Percentiles rank a stretch among this genome's conserved stretches.
These are phyloP conservation scores for Talaromyces sp. DNA, from an alignment of 2,329 filamentous ascomycete species.

Conservation along the genomic window DNA sequence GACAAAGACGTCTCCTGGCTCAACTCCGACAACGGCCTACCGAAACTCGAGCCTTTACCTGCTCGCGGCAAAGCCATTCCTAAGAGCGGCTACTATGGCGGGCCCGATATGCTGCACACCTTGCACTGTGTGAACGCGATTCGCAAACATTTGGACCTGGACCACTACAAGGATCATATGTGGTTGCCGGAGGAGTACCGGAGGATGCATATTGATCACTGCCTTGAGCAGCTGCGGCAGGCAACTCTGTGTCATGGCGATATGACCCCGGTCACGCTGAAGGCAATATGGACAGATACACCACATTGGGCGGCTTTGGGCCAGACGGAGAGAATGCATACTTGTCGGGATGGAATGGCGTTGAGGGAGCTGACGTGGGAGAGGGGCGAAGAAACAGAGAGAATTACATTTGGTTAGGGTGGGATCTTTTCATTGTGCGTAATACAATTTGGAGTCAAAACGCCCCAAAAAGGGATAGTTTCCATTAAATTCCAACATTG, in stretches of 20 bases:
- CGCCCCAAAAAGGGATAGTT: no score
- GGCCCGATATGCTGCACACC: constrained; percentile 14
- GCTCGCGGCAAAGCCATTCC: constrained; percentile 3
- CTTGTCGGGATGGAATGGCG: constrained; percentile 8
- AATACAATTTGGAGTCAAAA: background rate
- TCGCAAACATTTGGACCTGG: constrained; percentile 13
- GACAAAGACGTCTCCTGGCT: constrained; percentile 4
- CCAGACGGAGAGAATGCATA: constrained; percentile 9
- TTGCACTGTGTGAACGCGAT: constrained; percentile 14
- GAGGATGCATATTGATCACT: constrained; percentile 15
- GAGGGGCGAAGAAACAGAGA: constrained; percentile 1
- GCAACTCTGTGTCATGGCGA: constrained; percentile 13
- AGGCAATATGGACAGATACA: constrained; percentile 12
- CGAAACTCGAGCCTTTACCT: background rate
- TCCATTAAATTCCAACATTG: background rate
- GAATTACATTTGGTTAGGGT: constrained; percentile 3
- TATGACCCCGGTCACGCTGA: constrained; percentile 14
- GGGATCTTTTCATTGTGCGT: background rate
- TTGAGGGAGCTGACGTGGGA: constrained; percentile 7
- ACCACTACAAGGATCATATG: constrained; percentile 13
- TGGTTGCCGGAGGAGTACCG: constrained; percentile 11
- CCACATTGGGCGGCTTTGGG: constrained; percentile 7
- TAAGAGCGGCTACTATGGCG: constrained; percentile 11
- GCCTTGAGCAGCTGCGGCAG: constrained; percentile 14
- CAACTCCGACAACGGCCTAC: constrained; percentile 1